Evolutionary conservation across 164 flowering plant genomes (phyloP).

Genomic region (Pachysandra terminalis): DNA sequence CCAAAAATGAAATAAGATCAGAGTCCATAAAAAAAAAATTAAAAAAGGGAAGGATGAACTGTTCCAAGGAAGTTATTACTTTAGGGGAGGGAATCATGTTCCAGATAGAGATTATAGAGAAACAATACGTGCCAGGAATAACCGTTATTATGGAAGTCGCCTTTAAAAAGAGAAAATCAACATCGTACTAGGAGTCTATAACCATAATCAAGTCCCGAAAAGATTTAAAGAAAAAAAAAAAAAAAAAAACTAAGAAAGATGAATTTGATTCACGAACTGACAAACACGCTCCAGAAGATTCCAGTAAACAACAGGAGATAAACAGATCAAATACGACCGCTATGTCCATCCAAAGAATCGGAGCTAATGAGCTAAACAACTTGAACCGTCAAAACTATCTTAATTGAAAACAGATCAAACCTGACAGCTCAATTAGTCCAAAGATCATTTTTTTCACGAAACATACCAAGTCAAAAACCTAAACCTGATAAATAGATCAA

Average conservation of each 20-base stretch:
- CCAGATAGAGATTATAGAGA: background rate
- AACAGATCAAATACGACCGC: too few relatives aligned
- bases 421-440: background rate
- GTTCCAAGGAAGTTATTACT: background rate
- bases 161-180: too few relatives aligned
- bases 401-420: background rate
- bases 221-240: too few relatives aligned
- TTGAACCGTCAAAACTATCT: background rate
- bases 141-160: too few relatives aligned
- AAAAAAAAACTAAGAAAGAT: too few relatives aligned
- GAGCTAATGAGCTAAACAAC: background rate
- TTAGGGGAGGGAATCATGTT: constrained; percentile 14
- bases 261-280: too few relatives aligned
- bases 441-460: background rate
- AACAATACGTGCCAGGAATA: background rate
- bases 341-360: too few relatives aligned
- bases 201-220: too few relatives aligned
- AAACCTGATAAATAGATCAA: background rate
- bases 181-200: too few relatives aligned
- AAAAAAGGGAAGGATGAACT: background rate
- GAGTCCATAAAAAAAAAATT: background rate
- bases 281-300: too few relatives aligned
- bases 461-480: constrained; percentile 2
- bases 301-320: too few relatives aligned
- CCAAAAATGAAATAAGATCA: background rate